Conservation (phyloP, 495 filamentous ascomycete species). For the Aeminium ludgeri region DNA sequence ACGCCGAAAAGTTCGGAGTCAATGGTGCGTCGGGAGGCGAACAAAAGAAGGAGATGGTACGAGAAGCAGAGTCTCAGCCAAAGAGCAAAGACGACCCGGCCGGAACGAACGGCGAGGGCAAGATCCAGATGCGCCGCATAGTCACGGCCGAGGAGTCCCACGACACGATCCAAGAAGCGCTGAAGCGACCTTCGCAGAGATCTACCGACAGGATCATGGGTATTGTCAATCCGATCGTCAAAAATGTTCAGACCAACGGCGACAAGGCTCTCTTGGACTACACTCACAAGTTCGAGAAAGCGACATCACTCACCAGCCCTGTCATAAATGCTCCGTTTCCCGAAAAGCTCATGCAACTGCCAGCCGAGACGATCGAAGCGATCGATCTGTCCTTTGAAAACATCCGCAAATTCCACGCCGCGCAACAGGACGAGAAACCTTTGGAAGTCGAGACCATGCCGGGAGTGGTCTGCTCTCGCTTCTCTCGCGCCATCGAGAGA, state of each 20-base stretch:
- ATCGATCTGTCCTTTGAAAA: slow-evolving; percentile 89
- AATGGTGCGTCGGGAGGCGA: slow-evolving; percentile 15
- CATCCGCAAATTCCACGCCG: slow-evolving; percentile 81
- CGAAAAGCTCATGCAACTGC: slow-evolving; percentile 62
- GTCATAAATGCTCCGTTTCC: slow-evolving; percentile 82
- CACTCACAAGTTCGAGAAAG: slow-evolving; percentile 94
- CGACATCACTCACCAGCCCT: slow-evolving; percentile 70
- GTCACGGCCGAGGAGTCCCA: slow-evolving; percentile 43
- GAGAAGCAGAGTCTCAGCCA: slow-evolving; percentile 28
- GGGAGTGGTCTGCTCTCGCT: slow-evolving; percentile 84
- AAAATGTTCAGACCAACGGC: slow-evolving; percentile 60
- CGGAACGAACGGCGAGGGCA: slow-evolving; percentile 35
- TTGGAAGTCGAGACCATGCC: slow-evolving; percentile 91
- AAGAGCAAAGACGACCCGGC: slow-evolving; percentile 28
- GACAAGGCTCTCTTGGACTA: slow-evolving; percentile 79
- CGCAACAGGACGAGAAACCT: slow-evolving; percentile 64
- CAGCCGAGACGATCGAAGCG: slow-evolving; percentile 67
- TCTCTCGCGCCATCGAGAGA: slow-evolving; percentile 78
- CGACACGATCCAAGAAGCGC: slow-evolving; percentile 46
- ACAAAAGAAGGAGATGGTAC: slow-evolving; percentile 20
- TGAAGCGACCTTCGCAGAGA: slow-evolving; percentile 80
- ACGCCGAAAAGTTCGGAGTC: slow-evolving; percentile 67
- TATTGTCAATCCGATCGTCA: slow-evolving; percentile 79
- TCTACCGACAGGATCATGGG: slow-evolving; percentile 78
- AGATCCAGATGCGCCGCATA: slow-evolving; percentile 69